Evolutionary conservation across 305 asterid genomes (phyloP).

Genomic region (Fraxinus floribunda): DNA sequence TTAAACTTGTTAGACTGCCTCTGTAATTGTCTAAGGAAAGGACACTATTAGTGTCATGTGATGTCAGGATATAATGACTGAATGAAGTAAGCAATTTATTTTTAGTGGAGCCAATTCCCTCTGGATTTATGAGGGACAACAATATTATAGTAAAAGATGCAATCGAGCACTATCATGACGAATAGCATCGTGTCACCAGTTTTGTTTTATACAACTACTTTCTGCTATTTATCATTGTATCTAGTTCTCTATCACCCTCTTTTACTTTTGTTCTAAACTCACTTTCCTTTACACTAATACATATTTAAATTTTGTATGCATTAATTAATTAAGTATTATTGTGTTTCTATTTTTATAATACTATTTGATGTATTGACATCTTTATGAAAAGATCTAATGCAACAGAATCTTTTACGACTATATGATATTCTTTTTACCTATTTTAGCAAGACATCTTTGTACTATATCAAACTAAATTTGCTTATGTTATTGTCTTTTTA

Average conservation of each 20-base stretch:
- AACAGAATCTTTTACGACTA: neutral
- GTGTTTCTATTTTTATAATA: neutral
- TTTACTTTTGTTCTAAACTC: neutral
- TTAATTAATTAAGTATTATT: neutral
- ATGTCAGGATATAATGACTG: neutral
- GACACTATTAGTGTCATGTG: neutral
- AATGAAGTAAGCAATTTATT: neutral
- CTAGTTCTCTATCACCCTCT: neutral
- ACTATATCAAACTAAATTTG: neutral
- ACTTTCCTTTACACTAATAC: neutral
- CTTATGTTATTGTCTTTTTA: neutral
- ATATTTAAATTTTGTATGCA: neutral
- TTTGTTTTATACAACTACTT: neutral
- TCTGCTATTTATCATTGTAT: neutral
- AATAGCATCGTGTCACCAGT: neutral
- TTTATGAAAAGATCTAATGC: neutral
- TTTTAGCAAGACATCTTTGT: neutral
- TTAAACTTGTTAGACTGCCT: neutral
- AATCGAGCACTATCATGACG: neutral
- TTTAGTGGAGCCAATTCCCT: neutral
- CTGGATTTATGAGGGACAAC: neutral
- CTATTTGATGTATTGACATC: neutral
- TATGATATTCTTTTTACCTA: neutral
- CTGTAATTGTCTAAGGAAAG: neutral
- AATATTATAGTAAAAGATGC: neutral